These are phyloP conservation scores for Fusarium buxicola DNA, from an alignment of 2,329 filamentous ascomycete species.

Conservation along the genomic window DNA sequence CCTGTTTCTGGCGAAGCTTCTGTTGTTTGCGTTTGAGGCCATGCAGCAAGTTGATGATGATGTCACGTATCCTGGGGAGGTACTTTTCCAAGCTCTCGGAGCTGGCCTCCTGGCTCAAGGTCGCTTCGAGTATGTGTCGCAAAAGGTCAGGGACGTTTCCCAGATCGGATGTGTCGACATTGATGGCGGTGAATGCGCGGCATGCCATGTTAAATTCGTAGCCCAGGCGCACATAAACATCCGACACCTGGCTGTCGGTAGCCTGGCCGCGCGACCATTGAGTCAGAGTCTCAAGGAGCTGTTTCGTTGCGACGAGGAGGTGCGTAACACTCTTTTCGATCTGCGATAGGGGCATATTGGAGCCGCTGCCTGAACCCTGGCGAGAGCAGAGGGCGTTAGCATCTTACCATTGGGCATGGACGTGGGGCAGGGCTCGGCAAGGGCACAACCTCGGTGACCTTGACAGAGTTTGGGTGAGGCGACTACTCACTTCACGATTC, in stretches of 20 bases:
- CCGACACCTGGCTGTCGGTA: constrained; percentile 94
- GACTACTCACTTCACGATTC: constrained; percentile 51
- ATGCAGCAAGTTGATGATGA: constrained; percentile 97
- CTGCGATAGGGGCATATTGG: constrained; percentile 84
- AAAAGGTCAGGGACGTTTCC: constrained; percentile 95
- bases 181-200: constrained; percentile 95
- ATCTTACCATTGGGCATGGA: constrained; percentile 31
- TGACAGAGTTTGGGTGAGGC: constrained; percentile 4
- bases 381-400: constrained; percentile 43
- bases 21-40: constrained; percentile 98
- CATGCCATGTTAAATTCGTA: constrained; percentile 99
- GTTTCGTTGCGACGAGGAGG: constrained; percentile 96
- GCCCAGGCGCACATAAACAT: constrained; percentile 95
- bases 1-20: constrained; percentile 76
- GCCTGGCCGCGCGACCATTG: constrained; percentile 96
- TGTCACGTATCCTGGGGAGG: constrained; percentile 93
- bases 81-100: constrained; percentile 94
- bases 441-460: constrained; percentile 25
- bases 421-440: constrained; percentile 38
- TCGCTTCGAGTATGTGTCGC: constrained; percentile 92
- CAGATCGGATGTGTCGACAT: constrained; percentile 92
- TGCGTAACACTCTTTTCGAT: constrained; percentile 99
- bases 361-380: constrained; percentile 67
- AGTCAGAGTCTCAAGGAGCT: constrained; percentile 95
- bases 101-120: constrained; percentile 94